Evolutionary conservation across 2,329 filamentous ascomycete species (phyloP).

Genomic region (Sphaerulina populicola): DNA sequence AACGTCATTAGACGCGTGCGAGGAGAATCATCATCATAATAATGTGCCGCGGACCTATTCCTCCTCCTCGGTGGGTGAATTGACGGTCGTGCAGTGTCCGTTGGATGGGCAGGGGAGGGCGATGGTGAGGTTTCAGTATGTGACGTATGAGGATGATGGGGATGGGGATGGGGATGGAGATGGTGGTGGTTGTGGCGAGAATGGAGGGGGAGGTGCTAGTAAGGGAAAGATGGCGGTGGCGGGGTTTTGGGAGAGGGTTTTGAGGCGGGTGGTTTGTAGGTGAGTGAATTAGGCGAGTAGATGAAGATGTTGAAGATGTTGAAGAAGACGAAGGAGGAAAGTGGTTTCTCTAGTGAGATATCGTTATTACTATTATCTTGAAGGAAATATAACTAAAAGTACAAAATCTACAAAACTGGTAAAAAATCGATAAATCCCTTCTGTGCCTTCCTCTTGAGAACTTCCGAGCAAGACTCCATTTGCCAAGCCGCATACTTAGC

Average conservation of each 20-base stretch:
- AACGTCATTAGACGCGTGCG: neutral
- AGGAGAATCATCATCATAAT: neutral
- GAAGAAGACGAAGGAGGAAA: neutral
- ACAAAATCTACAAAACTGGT: too few species aligned
- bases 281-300: neutral
- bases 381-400: too few species aligned
- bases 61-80: neutral
- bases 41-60: neutral
- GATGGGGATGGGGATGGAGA: too few species aligned
- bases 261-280: neutral
- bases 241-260: neutral
- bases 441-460: too few species aligned
- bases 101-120: neutral
- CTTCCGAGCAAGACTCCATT: too few species aligned
- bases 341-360: neutral
- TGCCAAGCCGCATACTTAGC: too few species aligned
- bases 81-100: neutral
- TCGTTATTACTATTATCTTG: too few species aligned
- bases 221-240: too few species aligned
- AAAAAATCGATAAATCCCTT: too few species aligned
- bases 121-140: slow-evolving; percentile 1
- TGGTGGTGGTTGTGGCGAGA: too few species aligned
- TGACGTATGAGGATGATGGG: neutral
- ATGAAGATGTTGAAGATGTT: neutral
- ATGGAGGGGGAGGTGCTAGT: too few species aligned